Conservation (phyloP, 202 grass and related monocot genomes). For the Schoenoplectus tabernaemontani region DNA sequence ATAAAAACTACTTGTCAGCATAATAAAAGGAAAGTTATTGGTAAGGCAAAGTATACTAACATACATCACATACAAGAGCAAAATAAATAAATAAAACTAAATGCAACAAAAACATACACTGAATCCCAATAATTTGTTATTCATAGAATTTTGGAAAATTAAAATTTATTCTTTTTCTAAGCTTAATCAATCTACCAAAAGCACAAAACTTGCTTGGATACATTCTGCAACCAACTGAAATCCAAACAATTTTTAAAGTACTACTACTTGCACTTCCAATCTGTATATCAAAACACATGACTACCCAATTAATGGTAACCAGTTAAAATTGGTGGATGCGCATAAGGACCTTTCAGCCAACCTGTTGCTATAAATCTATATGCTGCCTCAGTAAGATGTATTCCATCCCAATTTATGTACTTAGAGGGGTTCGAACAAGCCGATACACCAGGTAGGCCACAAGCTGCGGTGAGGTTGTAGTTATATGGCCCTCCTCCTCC, state of each 20-base stretch:
- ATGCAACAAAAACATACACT: neutral
- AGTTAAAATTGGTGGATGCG: conserved; percentile 10
- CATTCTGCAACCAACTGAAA: neutral
- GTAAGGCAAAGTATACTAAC: too few species aligned
- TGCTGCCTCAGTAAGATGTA: conserved; percentile 25
- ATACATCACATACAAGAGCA: too few species aligned
- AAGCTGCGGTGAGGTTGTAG: conserved; percentile 3
- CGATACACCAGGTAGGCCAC: neutral
- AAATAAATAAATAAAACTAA: too few species aligned
- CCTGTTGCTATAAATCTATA: conserved; percentile 20
- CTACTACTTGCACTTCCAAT: too few species aligned
- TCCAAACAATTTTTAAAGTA: too few species aligned
- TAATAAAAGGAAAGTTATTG: too few species aligned
- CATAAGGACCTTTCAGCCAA: conserved; percentile 26
- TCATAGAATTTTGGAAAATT: neutral
- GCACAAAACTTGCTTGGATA: neutral
- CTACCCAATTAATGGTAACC: neutral
- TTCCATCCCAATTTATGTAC: conserved; percentile 23
- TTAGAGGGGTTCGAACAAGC: conserved; percentile 11
- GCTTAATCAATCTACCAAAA: neutral
- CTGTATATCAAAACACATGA: neutral
- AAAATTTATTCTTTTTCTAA: neutral
- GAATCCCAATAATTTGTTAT: neutral
- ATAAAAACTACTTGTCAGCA: too few species aligned
- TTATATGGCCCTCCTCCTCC: conserved; percentile 27